Conservation (phyloP, 2,329 filamentous ascomycete genomes). For the Diplodia sapinea region DNA sequence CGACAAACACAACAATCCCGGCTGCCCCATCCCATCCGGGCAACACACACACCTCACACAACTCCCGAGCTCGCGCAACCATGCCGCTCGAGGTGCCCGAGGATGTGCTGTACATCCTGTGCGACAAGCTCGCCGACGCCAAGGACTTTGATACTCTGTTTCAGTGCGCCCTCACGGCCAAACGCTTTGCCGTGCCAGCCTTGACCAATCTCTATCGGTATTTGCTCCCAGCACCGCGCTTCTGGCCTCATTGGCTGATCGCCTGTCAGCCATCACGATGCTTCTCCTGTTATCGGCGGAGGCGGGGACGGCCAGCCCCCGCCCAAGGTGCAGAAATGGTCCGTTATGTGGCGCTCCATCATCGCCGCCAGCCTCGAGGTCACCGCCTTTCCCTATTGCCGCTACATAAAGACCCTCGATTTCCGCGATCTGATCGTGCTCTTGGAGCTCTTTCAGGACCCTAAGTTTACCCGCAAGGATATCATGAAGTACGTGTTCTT, state of each 20-base stretch:
- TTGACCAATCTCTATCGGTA: constrained; percentile 69
- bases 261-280: constrained; percentile 50
- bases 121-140: constrained; percentile 61
- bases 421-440: constrained; percentile 66
- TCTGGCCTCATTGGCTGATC: background rate
- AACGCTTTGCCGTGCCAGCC: constrained; percentile 63
- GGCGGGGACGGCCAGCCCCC: constrained; percentile 49
- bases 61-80: background rate
- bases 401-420: constrained; percentile 69
- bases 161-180: constrained; percentile 62
- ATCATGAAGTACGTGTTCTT: constrained; percentile 57
- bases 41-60: background rate
- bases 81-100: constrained; percentile 52
- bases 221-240: constrained; percentile 31
- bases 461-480: constrained; percentile 61
- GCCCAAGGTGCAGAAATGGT: constrained; percentile 61
- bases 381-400: constrained; percentile 72
- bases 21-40: constrained; percentile 33
- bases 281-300: constrained; percentile 50
- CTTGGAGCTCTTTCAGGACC: constrained; percentile 65
- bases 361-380: constrained; percentile 67
- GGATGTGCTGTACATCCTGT: constrained; percentile 67
- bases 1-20: constrained; percentile 26
- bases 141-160: constrained; percentile 67
- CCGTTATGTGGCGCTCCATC: constrained; percentile 71